Percentiles rank a stretch among this genome's conserved stretches.
Conservation (phyloP, 2,329 filamentous ascomycete genomes). For the Neofusicoccum cordaticola region DNA sequence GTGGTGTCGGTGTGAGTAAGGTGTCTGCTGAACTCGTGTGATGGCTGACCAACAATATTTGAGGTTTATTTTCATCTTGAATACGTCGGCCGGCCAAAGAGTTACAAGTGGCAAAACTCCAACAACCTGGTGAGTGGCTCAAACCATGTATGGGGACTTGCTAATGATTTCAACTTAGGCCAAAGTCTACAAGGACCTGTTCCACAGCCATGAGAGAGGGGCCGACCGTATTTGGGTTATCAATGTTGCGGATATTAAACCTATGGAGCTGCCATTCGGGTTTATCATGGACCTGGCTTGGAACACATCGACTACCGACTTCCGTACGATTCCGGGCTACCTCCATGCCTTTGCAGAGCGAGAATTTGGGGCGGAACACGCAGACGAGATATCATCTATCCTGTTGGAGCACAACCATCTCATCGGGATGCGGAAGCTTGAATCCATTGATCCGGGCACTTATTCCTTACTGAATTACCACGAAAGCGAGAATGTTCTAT, state of each 20-base stretch:
- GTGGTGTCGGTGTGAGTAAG: constrained; percentile 19
- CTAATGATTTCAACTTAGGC: neutral
- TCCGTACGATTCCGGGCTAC: constrained; percentile 4
- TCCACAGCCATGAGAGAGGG: constrained; percentile 20
- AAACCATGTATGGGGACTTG: constrained; percentile 1
- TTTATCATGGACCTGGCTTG: constrained; percentile 26
- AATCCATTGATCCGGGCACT: constrained; percentile 17
- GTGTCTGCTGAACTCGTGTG: rapidly evolving
- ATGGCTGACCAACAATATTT: neutral
- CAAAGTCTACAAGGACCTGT: constrained; percentile 18
- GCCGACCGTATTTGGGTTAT: constrained; percentile 24
- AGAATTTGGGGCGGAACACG: neutral
- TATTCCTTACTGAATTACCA: constrained; percentile 20
- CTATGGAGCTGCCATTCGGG: constrained; percentile 23
- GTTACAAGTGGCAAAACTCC: constrained; percentile 24
- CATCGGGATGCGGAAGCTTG: constrained; percentile 14
- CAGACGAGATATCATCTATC: constrained; percentile 5
- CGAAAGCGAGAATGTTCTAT: constrained; percentile 20
- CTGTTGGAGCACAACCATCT: constrained; percentile 13
- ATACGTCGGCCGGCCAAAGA: constrained; percentile 22
- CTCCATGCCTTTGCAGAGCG: constrained; percentile 7
- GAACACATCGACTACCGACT: constrained; percentile 14
- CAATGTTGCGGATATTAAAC: constrained; percentile 27
- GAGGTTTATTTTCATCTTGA: constrained; percentile 25
- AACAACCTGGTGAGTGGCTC: constrained; percentile 20